Conservation (phyloP, 2,329 filamentous ascomycete species). For the Colletotrichum phormii region DNA sequence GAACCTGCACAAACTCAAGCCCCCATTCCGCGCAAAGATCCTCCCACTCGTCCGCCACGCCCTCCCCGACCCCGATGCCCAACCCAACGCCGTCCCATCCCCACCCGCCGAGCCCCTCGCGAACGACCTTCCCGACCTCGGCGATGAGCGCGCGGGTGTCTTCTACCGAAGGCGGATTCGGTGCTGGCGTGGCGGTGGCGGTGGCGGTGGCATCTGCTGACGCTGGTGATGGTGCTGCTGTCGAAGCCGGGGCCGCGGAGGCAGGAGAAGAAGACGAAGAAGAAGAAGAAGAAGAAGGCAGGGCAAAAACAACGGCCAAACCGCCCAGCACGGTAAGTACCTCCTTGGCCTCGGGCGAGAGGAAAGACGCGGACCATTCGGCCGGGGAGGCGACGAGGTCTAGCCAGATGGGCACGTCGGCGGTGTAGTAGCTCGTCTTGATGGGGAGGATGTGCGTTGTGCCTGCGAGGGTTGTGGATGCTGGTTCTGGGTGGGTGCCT, state of each 20-base stretch:
- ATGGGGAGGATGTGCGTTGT: constrained; percentile 67
- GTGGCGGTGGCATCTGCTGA: neutral
- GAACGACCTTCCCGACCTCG: constrained; percentile 66
- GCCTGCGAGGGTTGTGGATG: constrained; percentile 63
- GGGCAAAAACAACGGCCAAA: constrained; percentile 65
- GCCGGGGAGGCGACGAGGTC: constrained; percentile 65
- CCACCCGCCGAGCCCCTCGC: constrained; percentile 68
- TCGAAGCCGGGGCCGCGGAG: neutral
- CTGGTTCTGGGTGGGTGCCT: constrained; percentile 54
- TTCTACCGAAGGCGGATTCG: constrained; percentile 26
- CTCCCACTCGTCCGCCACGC: constrained; percentile 67
- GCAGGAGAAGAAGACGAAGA: neutral
- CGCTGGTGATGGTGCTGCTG: neutral
- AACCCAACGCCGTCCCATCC: constrained; percentile 74
- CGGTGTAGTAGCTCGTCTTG: constrained; percentile 71
- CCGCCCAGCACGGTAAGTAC: constrained; percentile 72
- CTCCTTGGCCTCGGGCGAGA: constrained; percentile 70
- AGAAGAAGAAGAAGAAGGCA: constrained; percentile 42
- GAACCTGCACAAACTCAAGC: constrained; percentile 72
- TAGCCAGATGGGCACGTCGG: constrained; percentile 74
- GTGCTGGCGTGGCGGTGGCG: neutral
- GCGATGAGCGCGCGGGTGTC: constrained; percentile 56
- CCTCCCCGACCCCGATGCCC: constrained; percentile 66
- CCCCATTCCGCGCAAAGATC: constrained; percentile 67
- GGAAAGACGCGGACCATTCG: constrained; percentile 70